Base-by-base conservation (phyloP, 257 asterid genomes). In the Perilla frutescens region DNA sequence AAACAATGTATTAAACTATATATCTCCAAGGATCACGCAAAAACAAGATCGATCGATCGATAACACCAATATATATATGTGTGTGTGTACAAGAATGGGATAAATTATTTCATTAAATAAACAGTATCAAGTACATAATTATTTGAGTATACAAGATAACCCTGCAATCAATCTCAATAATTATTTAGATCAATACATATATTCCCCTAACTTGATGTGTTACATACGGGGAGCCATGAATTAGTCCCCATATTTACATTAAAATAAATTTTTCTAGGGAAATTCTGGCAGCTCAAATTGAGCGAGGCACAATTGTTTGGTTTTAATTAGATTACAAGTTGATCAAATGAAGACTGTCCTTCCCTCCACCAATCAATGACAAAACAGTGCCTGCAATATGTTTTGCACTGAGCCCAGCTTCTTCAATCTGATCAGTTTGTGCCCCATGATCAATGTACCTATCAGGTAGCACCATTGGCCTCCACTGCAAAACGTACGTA, bases 371-470 rank as follows among this genome's bases (percentile, higher is more conserved):
- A 4, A 87, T 71, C 1, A 87, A n/a, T 12, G 89, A 81, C 62
- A 85, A 63, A 32, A 82, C 93, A 43, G 95, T 86, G 0, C 73
- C 85, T 45, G 89, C 95, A 77, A 88, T 86, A 37, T 88, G 91
- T 69, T 81, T 81, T 9, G 95, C 84, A 6, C 80, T 86, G 11
- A 86, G 83, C 62, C 95, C 91, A 12, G 95, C 95, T 65, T 81
- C 96, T 70, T 83, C 90, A 7, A 80, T 80, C 73, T 88, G 96
- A 47, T 87, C 91, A 10, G 43, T 51, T 9, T 82, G 87, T 12
- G 87, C 84, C 12, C 96, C 96, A 58, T 88, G 96, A 2, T 88
- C 96, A 3, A 88, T 85, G 31, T 88, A 86, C 72, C 91, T 85
- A 12, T 86, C 92, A 0, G 91, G 96, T 2, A 88, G 85, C 81